Percentiles rank a stretch among this genome's conserved stretches.
Conservation (phyloP, 257 asterid genomes). For the Nicotiana attenuata region DNA sequence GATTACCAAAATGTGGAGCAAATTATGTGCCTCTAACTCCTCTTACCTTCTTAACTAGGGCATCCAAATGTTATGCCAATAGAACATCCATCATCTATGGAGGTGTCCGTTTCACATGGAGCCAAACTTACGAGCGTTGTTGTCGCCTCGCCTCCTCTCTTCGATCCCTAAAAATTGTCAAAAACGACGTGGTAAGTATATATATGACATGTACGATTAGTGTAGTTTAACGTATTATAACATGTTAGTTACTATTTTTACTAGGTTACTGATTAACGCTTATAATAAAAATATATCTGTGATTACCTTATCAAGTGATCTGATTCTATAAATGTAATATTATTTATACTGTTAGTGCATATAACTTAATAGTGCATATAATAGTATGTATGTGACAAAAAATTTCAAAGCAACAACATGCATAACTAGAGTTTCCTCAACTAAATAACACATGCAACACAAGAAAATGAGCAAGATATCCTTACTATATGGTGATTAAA, state of each 20-base stretch:
- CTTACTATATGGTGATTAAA: not conserved
- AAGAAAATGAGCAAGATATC: not conserved
- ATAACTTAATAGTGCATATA: not conserved
- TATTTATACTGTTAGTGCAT: not conserved
- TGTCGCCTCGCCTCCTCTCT: slow-evolving; percentile 80
- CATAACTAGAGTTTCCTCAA: not conserved
- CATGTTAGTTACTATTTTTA: too few species aligned
- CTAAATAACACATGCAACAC: not conserved
- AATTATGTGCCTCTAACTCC: slow-evolving; percentile 57
- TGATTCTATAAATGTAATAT: not conserved
- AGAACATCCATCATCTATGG: slow-evolving; percentile 54
- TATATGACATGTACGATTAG: too few species aligned
- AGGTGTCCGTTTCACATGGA: slow-evolving; percentile 58
- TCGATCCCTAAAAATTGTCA: slow-evolving; percentile 5
- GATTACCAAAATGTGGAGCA: slow-evolving; percentile 62
- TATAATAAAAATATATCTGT: too few species aligned
- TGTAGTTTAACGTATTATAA: too few species aligned
- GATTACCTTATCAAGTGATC: not conserved
- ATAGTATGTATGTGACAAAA: not conserved
- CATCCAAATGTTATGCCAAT: slow-evolving; percentile 51
- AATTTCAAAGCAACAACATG: not conserved
- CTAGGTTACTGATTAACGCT: too few species aligned
- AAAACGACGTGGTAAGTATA: slow-evolving; percentile 56
- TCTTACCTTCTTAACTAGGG: slow-evolving; percentile 31
- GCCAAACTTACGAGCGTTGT: slow-evolving; percentile 62